phyloP scores from a whole-genome alignment of 2,329 filamentous ascomycete species.

The Calonectria pteridis region DNA sequence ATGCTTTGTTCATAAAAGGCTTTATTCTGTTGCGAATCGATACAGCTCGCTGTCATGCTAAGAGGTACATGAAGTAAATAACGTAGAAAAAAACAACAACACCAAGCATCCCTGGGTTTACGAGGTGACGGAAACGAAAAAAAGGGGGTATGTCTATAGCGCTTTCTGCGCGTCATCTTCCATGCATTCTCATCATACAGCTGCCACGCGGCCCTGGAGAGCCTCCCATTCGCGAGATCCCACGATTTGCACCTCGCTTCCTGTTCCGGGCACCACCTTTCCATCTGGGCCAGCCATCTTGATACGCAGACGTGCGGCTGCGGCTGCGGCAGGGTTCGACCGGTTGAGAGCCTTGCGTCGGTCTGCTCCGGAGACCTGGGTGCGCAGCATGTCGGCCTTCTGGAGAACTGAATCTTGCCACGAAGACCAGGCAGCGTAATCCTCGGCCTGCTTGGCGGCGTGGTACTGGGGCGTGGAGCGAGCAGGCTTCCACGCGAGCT shows the following conservation, averaged over 20 bases:
- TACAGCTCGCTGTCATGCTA: conserved; percentile 15
- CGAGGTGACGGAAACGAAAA: conserved; percentile 22
- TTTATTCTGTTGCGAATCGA: conserved; percentile 9
- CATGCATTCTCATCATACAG: conserved; percentile 44
- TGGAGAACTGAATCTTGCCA: conserved; percentile 69
- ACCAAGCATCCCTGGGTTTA: neutral
- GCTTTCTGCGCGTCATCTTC: conserved; percentile 23
- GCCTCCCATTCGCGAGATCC: conserved; percentile 69
- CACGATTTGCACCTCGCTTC: conserved; percentile 62
- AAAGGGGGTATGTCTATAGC: conserved; percentile 41
- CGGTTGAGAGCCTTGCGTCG: conserved; percentile 42
- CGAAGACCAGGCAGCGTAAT: conserved; percentile 71
- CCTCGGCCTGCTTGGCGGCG: conserved; percentile 73
- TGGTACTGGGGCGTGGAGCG: conserved; percentile 75
- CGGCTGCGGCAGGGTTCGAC: conserved; percentile 39
- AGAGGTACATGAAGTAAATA: conserved; percentile 10
- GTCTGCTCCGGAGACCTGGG: conserved; percentile 36
- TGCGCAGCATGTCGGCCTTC: conserved; percentile 61
- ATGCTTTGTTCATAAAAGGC: conserved; percentile 3
- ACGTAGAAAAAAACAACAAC: conserved; percentile 28
- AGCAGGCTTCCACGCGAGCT: conserved; percentile 75
- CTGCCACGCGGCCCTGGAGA: conserved; percentile 56
- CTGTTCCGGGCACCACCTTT: conserved; percentile 55
- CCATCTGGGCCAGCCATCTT: conserved; percentile 60
- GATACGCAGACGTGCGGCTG: conserved; percentile 64